A percentile compares a stretch with the other conserved stretches of the same genome.
Conservation (phyloP, 805 yeast genomes). For the Suhomyces xylopsoci region DNA sequence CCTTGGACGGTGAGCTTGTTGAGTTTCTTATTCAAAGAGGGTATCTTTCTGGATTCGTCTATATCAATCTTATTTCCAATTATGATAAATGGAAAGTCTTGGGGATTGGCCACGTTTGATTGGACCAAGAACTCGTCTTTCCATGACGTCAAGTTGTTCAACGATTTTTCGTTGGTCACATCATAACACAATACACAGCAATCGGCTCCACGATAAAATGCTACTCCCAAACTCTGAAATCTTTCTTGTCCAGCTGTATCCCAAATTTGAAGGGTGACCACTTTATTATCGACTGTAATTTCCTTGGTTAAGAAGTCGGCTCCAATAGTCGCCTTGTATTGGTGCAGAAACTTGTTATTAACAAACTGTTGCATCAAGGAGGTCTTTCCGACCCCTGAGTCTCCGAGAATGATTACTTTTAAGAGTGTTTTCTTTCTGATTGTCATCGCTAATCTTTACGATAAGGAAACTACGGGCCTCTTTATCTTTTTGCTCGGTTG, state of each 20-base stretch:
- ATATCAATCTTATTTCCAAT: conserved; percentile 94
- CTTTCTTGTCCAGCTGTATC: conserved; percentile 99
- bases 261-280: conserved; percentile 87
- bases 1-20: conserved; percentile 43
- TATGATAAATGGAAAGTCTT: conserved; percentile 91
- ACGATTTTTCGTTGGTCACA: conserved; percentile 90
- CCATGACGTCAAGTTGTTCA: conserved; percentile 88
- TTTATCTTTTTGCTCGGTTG: background rate
- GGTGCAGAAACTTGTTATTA: conserved; percentile 89
- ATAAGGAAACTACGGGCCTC: background rate
- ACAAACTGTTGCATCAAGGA: conserved; percentile 97
- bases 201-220: conserved; percentile 96
- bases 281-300: conserved; percentile 76
- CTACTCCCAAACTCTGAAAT: conserved; percentile 94
- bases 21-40: conserved; percentile 52
- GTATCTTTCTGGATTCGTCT: conserved; percentile 83
- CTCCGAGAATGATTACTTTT: conserved; percentile 91
- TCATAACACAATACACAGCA: conserved; percentile 96
- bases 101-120: conserved; percentile 91
- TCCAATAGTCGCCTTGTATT: conserved; percentile 96
- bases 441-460: conserved; percentile 35
- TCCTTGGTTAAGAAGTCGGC: conserved; percentile 96
- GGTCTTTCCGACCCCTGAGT: conserved; percentile 97
- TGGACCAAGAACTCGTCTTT: conserved; percentile 93
- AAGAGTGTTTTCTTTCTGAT: conserved; percentile 71